Evolutionary conservation across 257 asterid genomes (phyloP), one percentile per base, ranked within the genome.

Genomic region (Galeopsis tetrahit): DNA sequence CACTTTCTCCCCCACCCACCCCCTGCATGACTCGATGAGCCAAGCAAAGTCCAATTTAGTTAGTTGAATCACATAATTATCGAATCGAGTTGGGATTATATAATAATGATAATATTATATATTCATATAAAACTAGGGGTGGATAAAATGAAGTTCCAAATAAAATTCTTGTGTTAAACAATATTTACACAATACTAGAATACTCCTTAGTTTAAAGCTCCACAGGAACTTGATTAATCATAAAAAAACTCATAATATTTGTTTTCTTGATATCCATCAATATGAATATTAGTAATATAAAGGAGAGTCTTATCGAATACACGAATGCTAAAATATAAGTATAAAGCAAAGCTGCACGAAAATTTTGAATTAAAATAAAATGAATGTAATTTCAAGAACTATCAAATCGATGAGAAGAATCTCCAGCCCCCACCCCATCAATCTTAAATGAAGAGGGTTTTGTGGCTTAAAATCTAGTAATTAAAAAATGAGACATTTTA

Each of bases 341-440:
- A 38, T 57, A 42, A 39, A 53, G 42, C 59, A 55, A 15, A 40
- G 7, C 5, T 51, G 14, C 6, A 9, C 49, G 3, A 31, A 7
- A 42, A 7, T 13, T 32, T 21, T 21, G 28, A 21, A 21, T 10
- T 11, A 21, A 63, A 40, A 38, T 1, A 5, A 14, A 15, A 38
- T 4, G 9, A 49, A 11, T 5, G 15, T 14, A 0, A 51, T 51
- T 13, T 15, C 33, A 5, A 9, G 7, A 7, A 38, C 34, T 49
- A 36, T 56, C 43, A 40, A 62, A 71, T 59, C 65, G 32, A 58
- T 62, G 75, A 69, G 40, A n/a, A 64, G 71, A 66, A 59, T 33
- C 38, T 62, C 44, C 17, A 13, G 65, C 44, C 49, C 39, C 28
- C 38, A 36, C 49, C 39, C 38, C 44, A 69, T 70, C 68, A 35